Evolutionary conservation across 257 asterid genomes (phyloP).

Genomic region (Primulina tabacum): DNA sequence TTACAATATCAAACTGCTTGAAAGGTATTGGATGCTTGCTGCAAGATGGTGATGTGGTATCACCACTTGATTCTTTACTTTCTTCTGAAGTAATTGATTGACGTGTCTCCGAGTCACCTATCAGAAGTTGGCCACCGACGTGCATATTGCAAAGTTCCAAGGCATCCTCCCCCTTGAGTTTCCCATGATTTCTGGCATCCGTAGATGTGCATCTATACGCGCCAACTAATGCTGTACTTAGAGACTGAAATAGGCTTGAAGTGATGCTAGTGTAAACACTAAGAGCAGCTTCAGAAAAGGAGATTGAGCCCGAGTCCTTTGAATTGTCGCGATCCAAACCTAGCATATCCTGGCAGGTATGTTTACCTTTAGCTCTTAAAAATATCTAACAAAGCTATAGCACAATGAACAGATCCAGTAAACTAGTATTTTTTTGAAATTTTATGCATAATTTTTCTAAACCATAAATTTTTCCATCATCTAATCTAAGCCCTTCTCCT

Average conservation of each 20-base stretch:
- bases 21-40: slow-evolving; percentile 42
- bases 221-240: slow-evolving; percentile 42
- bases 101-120: slow-evolving; percentile 28
- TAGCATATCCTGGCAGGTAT: slow-evolving; percentile 42
- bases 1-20: slow-evolving; percentile 77
- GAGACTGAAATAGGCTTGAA: slow-evolving; percentile 52
- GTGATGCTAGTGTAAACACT: slow-evolving; percentile 50
- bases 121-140: slow-evolving; percentile 26
- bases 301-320: slow-evolving; percentile 38
- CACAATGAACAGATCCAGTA: neutral
- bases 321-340: slow-evolving; percentile 28
- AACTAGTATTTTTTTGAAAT: neutral
- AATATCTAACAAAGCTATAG: neutral
- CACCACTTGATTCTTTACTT: neutral
- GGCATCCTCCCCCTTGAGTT: slow-evolving; percentile 38
- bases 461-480: neutral
- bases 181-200: slow-evolving; percentile 24
- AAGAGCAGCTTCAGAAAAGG: slow-evolving; percentile 60
- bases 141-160: slow-evolving; percentile 40
- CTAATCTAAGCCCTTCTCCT: neutral
- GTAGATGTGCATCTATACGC: slow-evolving; percentile 44
- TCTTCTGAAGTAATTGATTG: slow-evolving; percentile 17
- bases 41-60: slow-evolving; percentile 30
- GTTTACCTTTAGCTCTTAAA: slow-evolving; percentile 17
- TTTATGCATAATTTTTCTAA: neutral